Evolutionary conservation across 2,329 filamentous ascomycete species (phyloP), one percentile per base, ranked within the genome.

Genomic region (Exophiala calicioides): DNA sequence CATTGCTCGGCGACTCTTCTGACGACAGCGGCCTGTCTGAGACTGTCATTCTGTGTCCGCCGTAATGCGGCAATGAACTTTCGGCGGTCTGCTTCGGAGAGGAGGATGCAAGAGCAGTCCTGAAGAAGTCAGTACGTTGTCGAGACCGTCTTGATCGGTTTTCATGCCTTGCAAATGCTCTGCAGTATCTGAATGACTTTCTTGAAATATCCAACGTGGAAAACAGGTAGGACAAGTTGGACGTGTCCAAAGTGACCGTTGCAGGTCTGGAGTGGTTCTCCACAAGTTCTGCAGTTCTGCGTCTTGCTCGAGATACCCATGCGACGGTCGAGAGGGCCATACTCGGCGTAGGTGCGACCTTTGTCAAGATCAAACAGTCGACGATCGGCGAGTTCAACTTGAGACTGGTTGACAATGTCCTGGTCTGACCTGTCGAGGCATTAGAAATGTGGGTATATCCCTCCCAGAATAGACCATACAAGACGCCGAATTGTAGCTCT

Each of bases 161-260:
- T 29, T 18, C 19, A 37, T 63, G 32, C 74, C 66, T 95, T 98
- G 82, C 93, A 98, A 56, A 98, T 94, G 62, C 93, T 86, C 65
- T 97, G 90, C 18, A 98, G 77, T 45, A 95, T 90, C 33, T 84
- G 85, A 64, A 95, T 91, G 55, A 93, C 89, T 65, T 94, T 90
- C 65, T 90, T 93, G 60, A 98, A 80, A 65, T 96, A 98, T 27
- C 93, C 93, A 56, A 97, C 90, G 65, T 98, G 93, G 63, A 97
- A 97, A 32, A 86, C 89, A 3, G 93, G 93, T 40, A 98, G 75
- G 1, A 91, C 88, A 10, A 98, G 80, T 61, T 88, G 84, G 60
- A 98, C 86, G 68, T 96, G 86, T 35, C 93, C 93, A 63, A 97
- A 98, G 68, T 98, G 93, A 9, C 93, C 93, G 59, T 89, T 93